Conservation (phyloP, 495 filamentous ascomycete genomes). For the Bombardia bombarda region DNA sequence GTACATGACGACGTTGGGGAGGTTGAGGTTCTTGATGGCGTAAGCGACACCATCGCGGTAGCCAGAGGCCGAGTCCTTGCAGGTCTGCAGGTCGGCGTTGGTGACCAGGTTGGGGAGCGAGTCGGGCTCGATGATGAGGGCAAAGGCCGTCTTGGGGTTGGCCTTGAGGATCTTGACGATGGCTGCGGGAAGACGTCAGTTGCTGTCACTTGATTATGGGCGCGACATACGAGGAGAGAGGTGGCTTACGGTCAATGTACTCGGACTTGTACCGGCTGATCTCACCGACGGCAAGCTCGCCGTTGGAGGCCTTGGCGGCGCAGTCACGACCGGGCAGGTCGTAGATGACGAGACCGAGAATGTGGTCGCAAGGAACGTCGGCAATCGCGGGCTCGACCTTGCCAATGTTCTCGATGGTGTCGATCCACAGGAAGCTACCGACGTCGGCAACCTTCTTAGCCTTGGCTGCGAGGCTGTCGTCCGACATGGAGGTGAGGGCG, state of each 20-base stretch:
- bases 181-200: constrained; percentile 19
- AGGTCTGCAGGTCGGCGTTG: constrained; percentile 56
- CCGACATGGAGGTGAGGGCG: constrained; percentile 35
- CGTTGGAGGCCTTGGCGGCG: constrained; percentile 68
- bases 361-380: constrained; percentile 48
- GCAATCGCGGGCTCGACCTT: constrained; percentile 48
- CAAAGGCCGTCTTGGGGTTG: constrained; percentile 45
- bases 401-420: constrained; percentile 51
- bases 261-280: constrained; percentile 56
- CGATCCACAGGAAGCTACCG: constrained; percentile 64
- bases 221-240: too few relatives aligned
- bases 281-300: constrained; percentile 60
- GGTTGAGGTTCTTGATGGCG: constrained; percentile 60
- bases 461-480: constrained; percentile 25
- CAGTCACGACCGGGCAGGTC: constrained; percentile 74
- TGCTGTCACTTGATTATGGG: too few relatives aligned
- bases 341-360: constrained; percentile 63
- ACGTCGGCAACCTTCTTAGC: constrained; percentile 53
- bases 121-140: constrained; percentile 64
- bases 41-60: constrained; percentile 68
- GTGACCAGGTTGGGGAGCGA: constrained; percentile 75
- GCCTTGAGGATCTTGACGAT: constrained; percentile 50
- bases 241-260: constrained; percentile 66
- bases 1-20: constrained; percentile 78
- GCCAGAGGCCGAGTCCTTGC: constrained; percentile 50